A percentile compares a stretch with the other conserved stretches of the same genome.
Conservation (phyloP, 2,329 filamentous ascomycete species). For the Neonectria faginata region DNA sequence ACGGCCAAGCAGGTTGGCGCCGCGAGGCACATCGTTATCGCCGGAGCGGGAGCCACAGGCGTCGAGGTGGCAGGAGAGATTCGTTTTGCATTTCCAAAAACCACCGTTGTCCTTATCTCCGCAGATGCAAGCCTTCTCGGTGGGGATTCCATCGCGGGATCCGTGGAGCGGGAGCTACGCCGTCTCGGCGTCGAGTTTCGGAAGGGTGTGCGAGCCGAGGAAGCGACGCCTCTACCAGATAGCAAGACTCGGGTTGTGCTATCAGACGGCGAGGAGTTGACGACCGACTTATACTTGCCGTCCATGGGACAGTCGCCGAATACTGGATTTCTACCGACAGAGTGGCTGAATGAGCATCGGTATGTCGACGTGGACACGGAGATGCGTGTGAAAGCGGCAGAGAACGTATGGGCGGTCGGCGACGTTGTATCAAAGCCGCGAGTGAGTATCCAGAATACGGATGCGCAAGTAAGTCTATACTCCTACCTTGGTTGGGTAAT, state of each 20-base stretch:
- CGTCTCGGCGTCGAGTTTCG: conserved; percentile 64
- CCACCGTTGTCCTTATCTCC: conserved; percentile 62
- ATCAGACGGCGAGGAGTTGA: conserved; percentile 58
- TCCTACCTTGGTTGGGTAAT: not conserved
- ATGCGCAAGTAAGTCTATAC: conserved; percentile 59
- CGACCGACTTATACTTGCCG: conserved; percentile 68
- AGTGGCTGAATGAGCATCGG: conserved; percentile 57
- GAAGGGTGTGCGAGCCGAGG: conserved; percentile 55
- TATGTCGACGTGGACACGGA: conserved; percentile 64
- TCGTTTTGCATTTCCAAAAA: conserved; percentile 61
- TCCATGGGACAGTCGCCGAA: conserved; percentile 68
- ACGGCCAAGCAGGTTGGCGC: conserved; percentile 56
- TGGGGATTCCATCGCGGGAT: conserved; percentile 57
- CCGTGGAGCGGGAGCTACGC: conserved; percentile 62
- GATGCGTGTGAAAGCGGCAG: conserved; percentile 58
- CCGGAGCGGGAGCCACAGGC: conserved; percentile 67
- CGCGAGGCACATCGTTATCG: conserved; percentile 67
- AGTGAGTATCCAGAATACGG: conserved; percentile 70
- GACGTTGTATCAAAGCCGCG: conserved; percentile 64
- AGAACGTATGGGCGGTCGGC: conserved; percentile 65
- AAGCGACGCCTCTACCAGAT: conserved; percentile 49
- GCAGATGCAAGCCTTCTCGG: conserved; percentile 55
- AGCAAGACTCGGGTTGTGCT: conserved; percentile 64
- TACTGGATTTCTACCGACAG: conserved; percentile 62
- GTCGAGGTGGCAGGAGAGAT: conserved; percentile 68